Percentiles rank a stretch among this genome's conserved stretches.
These are phyloP conservation scores for Xylaria nigripes DNA, from an alignment of 495 filamentous ascomycete species.

Conservation along the genomic window DNA sequence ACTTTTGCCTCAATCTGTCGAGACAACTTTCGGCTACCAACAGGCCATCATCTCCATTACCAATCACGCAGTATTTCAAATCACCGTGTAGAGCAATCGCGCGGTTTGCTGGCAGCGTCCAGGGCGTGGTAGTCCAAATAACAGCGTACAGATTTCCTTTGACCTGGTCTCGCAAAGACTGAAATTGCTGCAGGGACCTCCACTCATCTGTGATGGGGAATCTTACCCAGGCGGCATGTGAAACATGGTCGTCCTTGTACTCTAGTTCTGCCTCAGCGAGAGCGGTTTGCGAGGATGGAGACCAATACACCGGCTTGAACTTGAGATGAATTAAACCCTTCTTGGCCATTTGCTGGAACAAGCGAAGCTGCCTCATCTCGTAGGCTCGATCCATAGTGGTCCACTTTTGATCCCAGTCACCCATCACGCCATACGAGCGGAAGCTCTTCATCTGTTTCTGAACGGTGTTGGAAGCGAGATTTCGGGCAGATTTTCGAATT, in stretches of 20 bases:
- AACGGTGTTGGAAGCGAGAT: slow-evolving; percentile 66
- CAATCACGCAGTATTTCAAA: slow-evolving; percentile 64
- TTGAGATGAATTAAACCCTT: slow-evolving; percentile 79
- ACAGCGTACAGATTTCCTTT: slow-evolving; percentile 53
- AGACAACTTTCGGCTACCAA: slow-evolving; percentile 58
- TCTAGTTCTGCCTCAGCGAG: slow-evolving; percentile 94
- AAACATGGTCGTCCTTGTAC: slow-evolving; percentile 78
- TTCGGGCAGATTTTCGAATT: slow-evolving; percentile 63
- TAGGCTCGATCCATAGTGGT: slow-evolving; percentile 85
- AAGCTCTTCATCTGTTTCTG: slow-evolving; percentile 77
- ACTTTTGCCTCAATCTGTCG: slow-evolving; percentile 32
- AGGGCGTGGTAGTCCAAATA: slow-evolving; percentile 97
- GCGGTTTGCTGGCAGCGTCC: slow-evolving; percentile 90
- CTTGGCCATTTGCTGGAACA: slow-evolving; percentile 80
- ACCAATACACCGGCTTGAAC: slow-evolving; percentile 95
- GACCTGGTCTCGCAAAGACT: slow-evolving; percentile 24
- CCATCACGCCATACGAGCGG: slow-evolving; percentile 79
- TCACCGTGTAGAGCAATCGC: slow-evolving; percentile 72
- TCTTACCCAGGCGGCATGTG: slow-evolving; percentile 70
- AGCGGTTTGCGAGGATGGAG: slow-evolving; percentile 79
- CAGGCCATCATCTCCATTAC: slow-evolving; percentile 43
- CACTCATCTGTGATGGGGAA: slow-evolving; percentile 61
- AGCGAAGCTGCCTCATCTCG: slow-evolving; percentile 73
- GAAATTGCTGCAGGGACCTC: slow-evolving; percentile 25
- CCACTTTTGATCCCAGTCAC: slow-evolving; percentile 86